phyloP scores from a whole-genome alignment of 2,329 filamentous ascomycete species.

The Cladobotryum mycophilum region DNA sequence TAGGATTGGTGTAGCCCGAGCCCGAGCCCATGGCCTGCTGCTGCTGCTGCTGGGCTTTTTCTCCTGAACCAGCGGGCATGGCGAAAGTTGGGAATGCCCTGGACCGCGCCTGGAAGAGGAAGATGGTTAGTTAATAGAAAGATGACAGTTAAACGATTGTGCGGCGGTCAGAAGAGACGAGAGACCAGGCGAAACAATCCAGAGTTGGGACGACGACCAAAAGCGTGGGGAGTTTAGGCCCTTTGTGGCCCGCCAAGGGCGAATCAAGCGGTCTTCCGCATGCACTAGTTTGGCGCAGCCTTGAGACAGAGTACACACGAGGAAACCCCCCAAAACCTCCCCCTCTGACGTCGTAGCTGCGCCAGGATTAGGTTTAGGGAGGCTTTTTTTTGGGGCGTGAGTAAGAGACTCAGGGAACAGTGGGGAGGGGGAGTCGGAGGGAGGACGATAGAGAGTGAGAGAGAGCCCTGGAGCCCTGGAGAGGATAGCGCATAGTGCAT shows the following conservation, averaged over 20 bases:
- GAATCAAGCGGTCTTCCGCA: conserved; percentile 21
- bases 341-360: conserved; percentile 27
- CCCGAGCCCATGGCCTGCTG: conserved; percentile 35
- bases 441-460: too few relatives aligned
- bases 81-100: conserved; percentile 34
- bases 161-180: conserved; percentile 14
- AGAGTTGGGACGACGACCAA: conserved; percentile 11
- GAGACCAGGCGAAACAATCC: conserved; percentile 8
- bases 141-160: conserved; percentile 15
- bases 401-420: too few relatives aligned
- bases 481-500: too few relatives aligned
- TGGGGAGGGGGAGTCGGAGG: too few relatives aligned
- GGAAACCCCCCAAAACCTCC: conserved; percentile 15
- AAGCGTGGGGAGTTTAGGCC: conserved; percentile 11
- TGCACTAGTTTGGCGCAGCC: conserved; percentile 28
- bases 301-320: conserved; percentile 26
- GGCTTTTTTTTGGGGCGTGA: too few relatives aligned
- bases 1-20: conserved; percentile 29
- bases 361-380: conserved; percentile 1
- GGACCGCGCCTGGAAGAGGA: conserved; percentile 26
- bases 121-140: conserved; percentile 8
- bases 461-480: too few relatives aligned
- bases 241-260: conserved; percentile 19
- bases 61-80: conserved; percentile 29
- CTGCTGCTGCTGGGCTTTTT: conserved; percentile 30